Evolutionary conservation across 805 yeast species (phyloP).

Genomic region (Yarrowia keelungensis): DNA sequence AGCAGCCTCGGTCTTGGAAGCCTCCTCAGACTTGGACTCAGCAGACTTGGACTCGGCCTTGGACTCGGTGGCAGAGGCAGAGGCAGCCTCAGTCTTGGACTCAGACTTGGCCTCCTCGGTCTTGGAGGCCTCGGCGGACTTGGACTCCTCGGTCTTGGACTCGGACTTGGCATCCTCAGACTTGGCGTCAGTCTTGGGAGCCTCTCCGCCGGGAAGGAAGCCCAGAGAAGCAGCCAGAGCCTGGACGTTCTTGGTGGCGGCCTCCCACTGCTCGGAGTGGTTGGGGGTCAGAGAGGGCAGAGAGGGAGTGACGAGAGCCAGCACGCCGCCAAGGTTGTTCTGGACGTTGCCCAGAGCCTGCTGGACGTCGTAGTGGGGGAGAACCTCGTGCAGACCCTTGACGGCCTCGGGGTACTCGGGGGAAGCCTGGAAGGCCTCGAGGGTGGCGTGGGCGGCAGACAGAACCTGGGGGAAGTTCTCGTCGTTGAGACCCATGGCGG

Average conservation of each 20-base stretch:
- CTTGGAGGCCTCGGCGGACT: constrained; percentile 8
- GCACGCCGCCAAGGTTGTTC: constrained; percentile 20
- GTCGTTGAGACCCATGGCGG: constrained; percentile 31
- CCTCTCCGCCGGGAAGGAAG: constrained; percentile 8
- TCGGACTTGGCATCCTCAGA: neutral
- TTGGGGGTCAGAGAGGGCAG: constrained; percentile 38
- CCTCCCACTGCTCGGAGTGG: constrained; percentile 27
- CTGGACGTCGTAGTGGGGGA: constrained; percentile 34
- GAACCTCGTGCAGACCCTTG: constrained; percentile 16
- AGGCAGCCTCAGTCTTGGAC: neutral
- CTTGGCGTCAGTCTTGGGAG: constrained; percentile 18
- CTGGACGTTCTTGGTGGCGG: constrained; percentile 33
- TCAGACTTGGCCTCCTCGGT: constrained; percentile 2
- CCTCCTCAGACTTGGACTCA: constrained; percentile 3
- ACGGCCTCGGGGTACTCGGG: constrained; percentile 32
- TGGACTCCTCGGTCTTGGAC: neutral
- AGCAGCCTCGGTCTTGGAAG: constrained; percentile 8
- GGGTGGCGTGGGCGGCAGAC: constrained; percentile 16
- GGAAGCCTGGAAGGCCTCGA: constrained; percentile 31
- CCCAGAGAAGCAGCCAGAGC: constrained; percentile 34
- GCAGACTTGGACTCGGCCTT: constrained; percentile 18
- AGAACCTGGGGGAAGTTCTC: constrained; percentile 38
- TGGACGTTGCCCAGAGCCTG: constrained; percentile 32
- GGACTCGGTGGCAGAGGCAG: constrained; percentile 7
- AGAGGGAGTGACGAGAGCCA: constrained; percentile 20